phyloP scores from a whole-genome alignment of 345 rosid species.

The Pugionium dolabratum region DNA sequence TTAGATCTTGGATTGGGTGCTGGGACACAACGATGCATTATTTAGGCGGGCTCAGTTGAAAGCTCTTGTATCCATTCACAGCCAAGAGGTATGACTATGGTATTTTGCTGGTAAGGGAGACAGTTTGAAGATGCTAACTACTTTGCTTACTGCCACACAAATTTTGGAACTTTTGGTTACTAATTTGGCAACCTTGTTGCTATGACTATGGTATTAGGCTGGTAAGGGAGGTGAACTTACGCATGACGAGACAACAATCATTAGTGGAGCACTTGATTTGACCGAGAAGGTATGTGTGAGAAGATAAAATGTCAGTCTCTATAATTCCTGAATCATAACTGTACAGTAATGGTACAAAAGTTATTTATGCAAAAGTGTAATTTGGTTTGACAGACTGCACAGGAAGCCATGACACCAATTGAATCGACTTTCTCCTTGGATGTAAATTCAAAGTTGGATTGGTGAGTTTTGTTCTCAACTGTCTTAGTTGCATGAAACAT shows the following conservation, averaged over 20 bases:
- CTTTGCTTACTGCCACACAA: slow-evolving; percentile 8
- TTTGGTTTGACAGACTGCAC: slow-evolving; percentile 71
- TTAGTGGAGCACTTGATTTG: slow-evolving; percentile 66
- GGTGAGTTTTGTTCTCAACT: slow-evolving; percentile 52
- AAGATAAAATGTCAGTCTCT: no score
- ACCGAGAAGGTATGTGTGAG: slow-evolving; percentile 72
- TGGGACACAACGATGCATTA: slow-evolving; percentile 87
- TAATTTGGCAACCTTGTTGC: background rate
- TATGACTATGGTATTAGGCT: slow-evolving; percentile 53
- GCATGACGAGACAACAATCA: slow-evolving; percentile 71
- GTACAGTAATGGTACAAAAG: no score
- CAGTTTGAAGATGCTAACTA: background rate
- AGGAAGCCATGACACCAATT: slow-evolving; percentile 99
- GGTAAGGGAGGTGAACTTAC: slow-evolving; percentile 99
- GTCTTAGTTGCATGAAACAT: background rate
- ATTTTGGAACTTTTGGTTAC: no score
- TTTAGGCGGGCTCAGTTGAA: slow-evolving; percentile 96
- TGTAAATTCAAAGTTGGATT: slow-evolving; percentile 95
- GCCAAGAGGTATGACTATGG: slow-evolving; percentile 66
- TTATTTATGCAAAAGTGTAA: slow-evolving; percentile 6
- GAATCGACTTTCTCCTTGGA: slow-evolving; percentile 96
- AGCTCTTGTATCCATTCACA: slow-evolving; percentile 89
- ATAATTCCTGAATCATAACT: background rate
- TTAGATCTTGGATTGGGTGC: slow-evolving; percentile 82
- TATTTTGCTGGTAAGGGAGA: no score